Evolutionary conservation across 257 asterid species (phyloP), one percentile per base, ranked within the genome.

Genomic region (Phtheirospermum japonicum): DNA sequence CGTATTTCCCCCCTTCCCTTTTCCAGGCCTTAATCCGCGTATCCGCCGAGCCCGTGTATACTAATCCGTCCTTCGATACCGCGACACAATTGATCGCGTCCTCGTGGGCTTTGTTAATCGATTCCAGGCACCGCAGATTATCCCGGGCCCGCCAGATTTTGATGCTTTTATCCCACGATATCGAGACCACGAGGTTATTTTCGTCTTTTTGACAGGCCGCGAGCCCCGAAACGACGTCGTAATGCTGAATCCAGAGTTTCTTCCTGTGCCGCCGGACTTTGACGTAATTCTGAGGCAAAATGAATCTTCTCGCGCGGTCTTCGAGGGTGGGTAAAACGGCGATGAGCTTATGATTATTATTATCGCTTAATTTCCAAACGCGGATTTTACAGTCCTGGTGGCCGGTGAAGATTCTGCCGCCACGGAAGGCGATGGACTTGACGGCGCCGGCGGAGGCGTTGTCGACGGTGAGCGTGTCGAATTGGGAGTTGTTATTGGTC

Each of bases 41-140:
- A 66, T 90, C 96, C 1, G 96, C 96, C 1, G 98, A 90, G 4
- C 95, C 98, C 1, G 98, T 85, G 72, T 80, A 90, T 5, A 88
- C 64, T 5, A 74, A 13, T 0, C 94, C 95, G 4, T 79, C 84
- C 4, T 16, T 7, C 0, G 89, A 76, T 2, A 84, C 57, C 0
- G 43, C 84, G 1, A 84, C 84, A 0, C 94, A 86, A 61, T 88
- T 90, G 26, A 90, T 83, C 2, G 98, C 96, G 76, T 90, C 98
- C n/a, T 90, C 91, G 40, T 90, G 98, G 0, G 95, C 96, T 57
- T 53, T 74, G 69, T 64, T 69, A 3, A 90, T 43, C 0, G 98
- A 88, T 16, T 79, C 82, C 6, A 60, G 16, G 71, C 98, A 90
- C 4, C 67, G 79, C n/a, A 20, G 64, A 63, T n/a, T n/a, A 4